Conservation (phyloP, 495 filamentous ascomycete species). For the Xylaria scruposa region DNA sequence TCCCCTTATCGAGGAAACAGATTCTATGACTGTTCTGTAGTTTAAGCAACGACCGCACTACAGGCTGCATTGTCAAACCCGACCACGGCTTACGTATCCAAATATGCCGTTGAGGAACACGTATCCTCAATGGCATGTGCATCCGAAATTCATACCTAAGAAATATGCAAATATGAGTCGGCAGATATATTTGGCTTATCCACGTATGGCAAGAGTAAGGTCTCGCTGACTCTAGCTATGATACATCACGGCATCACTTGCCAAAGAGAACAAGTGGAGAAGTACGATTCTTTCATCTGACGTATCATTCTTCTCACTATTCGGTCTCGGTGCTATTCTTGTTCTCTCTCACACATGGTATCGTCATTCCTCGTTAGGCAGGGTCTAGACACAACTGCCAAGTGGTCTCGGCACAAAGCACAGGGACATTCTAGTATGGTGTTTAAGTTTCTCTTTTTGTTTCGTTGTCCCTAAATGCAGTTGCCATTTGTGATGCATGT, state of each 20-base stretch:
- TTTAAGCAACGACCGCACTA: not conserved
- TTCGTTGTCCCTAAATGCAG: constrained; percentile 30
- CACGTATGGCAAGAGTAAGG: not conserved
- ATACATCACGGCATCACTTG: not conserved
- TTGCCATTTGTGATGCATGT: constrained; percentile 31
- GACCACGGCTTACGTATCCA: no score
- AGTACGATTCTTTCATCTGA: not conserved
- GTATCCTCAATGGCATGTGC: not conserved
- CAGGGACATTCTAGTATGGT: not conserved
- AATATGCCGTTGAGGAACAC: not conserved
- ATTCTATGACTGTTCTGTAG: not conserved
- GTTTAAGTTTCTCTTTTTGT: constrained; percentile 22
- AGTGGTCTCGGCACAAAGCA: not conserved
- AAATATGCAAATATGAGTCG: not conserved
- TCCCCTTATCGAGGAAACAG: not conserved
- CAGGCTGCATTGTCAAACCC: no score
- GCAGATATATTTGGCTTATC: not conserved
- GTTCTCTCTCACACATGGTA: constrained; percentile 5
- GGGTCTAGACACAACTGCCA: not conserved
- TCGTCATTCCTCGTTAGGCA: constrained; percentile 19
- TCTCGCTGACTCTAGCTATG: not conserved
- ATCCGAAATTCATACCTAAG: not conserved
- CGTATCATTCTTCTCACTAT: constrained; percentile 18
- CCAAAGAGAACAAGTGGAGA: not conserved
- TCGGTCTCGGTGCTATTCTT: constrained; percentile 11